These are phyloP conservation scores for Lipomyces orientalis DNA, from an alignment of 805 yeast genomes.

Conservation along the genomic window DNA sequence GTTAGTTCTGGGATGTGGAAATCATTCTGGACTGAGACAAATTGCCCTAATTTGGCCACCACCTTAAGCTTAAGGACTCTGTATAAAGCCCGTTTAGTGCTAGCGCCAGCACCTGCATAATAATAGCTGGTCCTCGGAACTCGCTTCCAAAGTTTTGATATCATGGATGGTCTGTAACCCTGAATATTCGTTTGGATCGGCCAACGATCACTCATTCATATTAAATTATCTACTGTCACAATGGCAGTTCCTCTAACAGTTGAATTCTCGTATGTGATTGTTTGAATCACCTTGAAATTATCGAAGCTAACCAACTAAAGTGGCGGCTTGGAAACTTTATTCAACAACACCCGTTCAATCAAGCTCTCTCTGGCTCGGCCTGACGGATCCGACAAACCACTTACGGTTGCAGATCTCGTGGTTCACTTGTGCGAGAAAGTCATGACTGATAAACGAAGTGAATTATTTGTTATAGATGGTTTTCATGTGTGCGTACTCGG, in stretches of 20 bases:
- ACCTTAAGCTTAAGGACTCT: background rate
- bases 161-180: background rate
- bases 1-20: background rate
- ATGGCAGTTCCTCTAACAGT: conserved; percentile 17
- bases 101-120: background rate
- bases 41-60: background rate
- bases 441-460: conserved; percentile 64
- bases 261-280: conserved; percentile 26
- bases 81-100: background rate
- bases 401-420: conserved; percentile 58
- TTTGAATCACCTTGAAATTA: conserved; percentile 5
- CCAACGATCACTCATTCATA: background rate
- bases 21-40: background rate
- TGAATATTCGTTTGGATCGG: background rate
- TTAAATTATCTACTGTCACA: background rate
- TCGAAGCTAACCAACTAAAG: conserved; percentile 37
- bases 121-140: too few relatives aligned
- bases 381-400: conserved; percentile 48
- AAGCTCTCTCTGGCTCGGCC: conserved; percentile 51
- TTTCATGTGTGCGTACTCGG: conserved; percentile 51
- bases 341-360: conserved; percentile 62
- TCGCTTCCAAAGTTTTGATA: background rate
- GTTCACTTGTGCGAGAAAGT: conserved; percentile 55
- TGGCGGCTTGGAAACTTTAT: conserved; percentile 87
- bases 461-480: conserved; percentile 80